These are phyloP conservation scores for Ascochyta lentis DNA, from an alignment of 2,329 filamentous ascomycete genomes.

Conservation along the genomic window DNA sequence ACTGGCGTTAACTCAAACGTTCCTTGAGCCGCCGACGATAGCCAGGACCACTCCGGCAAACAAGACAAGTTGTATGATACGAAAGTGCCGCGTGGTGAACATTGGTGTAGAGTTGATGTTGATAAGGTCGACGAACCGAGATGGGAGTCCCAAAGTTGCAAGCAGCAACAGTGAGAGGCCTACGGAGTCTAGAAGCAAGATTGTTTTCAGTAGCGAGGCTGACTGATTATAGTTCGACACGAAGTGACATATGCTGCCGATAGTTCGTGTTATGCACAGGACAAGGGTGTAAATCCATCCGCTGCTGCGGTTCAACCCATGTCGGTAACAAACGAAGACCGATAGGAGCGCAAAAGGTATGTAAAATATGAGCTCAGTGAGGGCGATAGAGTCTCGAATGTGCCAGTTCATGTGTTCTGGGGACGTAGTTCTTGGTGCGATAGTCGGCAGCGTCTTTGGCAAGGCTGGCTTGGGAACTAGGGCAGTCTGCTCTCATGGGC, in stretches of 20 bases:
- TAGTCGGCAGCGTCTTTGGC: slow-evolving; percentile 17
- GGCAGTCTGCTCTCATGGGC: slow-evolving; percentile 8
- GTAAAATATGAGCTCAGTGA: slow-evolving; percentile 48
- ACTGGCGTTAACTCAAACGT: slow-evolving; percentile 9
- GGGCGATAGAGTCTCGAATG: slow-evolving; percentile 17
- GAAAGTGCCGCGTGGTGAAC: slow-evolving; percentile 36
- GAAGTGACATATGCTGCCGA: slow-evolving; percentile 59
- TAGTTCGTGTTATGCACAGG: slow-evolving; percentile 60
- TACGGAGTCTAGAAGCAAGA: slow-evolving; percentile 54
- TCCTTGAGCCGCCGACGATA: slow-evolving; percentile 28
- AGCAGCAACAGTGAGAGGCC: slow-evolving; percentile 60
- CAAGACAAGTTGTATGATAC: slow-evolving; percentile 40
- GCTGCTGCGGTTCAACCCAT: slow-evolving; percentile 51
- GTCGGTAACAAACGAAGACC: slow-evolving; percentile 41
- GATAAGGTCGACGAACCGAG: slow-evolving; percentile 35
- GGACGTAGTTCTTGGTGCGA: neutral
- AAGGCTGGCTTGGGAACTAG: slow-evolving; percentile 15
- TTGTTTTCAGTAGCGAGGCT: slow-evolving; percentile 49
- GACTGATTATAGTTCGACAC: slow-evolving; percentile 55
- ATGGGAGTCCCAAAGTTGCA: slow-evolving; percentile 54
- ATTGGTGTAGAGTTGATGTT: slow-evolving; percentile 19
- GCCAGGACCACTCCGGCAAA: slow-evolving; percentile 47
- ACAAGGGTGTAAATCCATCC: slow-evolving; percentile 63
- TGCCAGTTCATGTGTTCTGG: slow-evolving; percentile 10
- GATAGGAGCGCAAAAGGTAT: slow-evolving; percentile 43